phyloP scores from a whole-genome alignment of 2,329 filamentous ascomycete species.

The Pseudodiploospora longispora region DNA sequence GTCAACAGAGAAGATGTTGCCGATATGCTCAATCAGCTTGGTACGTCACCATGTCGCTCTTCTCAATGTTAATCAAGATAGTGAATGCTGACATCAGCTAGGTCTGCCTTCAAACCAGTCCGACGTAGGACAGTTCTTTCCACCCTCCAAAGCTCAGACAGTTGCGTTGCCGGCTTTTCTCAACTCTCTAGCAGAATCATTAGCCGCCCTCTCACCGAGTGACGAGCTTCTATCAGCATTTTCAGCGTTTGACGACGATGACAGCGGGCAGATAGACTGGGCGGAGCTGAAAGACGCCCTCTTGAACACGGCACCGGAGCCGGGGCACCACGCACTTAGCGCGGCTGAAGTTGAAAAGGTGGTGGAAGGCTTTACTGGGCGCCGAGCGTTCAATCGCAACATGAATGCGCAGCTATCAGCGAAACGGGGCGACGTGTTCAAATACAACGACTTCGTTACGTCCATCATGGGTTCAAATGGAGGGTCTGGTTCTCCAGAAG shows the following conservation, averaged over 20 bases:
- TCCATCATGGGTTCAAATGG: constrained; percentile 52
- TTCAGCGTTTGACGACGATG: constrained; percentile 90
- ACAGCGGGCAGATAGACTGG: constrained; percentile 86
- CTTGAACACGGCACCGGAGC: constrained; percentile 71
- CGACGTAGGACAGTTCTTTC: constrained; percentile 76
- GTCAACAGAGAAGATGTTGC: constrained; percentile 77
- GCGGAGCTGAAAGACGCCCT: constrained; percentile 75
- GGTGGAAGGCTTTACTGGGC: constrained; percentile 76
- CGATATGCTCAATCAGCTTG: constrained; percentile 80
- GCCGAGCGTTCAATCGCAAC: constrained; percentile 70
- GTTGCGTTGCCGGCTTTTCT: constrained; percentile 82
- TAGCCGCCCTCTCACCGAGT: constrained; percentile 67
- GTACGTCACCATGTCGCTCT: constrained; percentile 28
- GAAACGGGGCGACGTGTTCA: constrained; percentile 80
- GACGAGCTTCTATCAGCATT: constrained; percentile 83
- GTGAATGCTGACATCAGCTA: constrained; percentile 22
- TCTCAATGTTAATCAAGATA: neutral
- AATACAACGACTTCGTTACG: constrained; percentile 85
- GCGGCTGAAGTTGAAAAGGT: constrained; percentile 76
- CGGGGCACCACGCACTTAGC: constrained; percentile 56
- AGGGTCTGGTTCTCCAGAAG: constrained; percentile 15
- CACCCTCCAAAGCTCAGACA: constrained; percentile 59
- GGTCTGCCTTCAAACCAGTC: constrained; percentile 66
- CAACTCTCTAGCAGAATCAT: constrained; percentile 66
- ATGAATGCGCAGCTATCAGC: constrained; percentile 41